Base-by-base conservation (phyloP, 2,329 filamentous ascomycete genomes). In the Xylaria sp. region DNA sequence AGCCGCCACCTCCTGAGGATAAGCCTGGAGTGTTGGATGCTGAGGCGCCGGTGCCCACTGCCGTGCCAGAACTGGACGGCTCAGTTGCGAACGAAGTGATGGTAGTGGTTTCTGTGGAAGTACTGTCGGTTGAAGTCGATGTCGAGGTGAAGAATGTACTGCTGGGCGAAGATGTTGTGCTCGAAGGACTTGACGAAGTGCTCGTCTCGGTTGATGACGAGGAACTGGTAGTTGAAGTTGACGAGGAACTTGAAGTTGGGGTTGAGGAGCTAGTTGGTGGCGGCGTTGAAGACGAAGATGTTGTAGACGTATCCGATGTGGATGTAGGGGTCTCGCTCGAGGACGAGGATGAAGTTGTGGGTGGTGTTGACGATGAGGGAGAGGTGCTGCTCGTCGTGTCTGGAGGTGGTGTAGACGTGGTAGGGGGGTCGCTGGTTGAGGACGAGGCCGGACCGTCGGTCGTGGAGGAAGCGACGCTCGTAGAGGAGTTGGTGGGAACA, bases 11-110 rank as follows among this genome's bases (percentile, higher is more conserved):
- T 8, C 72, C 63, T 3, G 71, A 64, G 56, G 73, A 73, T 12
- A 77, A 65, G 15, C 66, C 56, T 12, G 72, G 73, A 25, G 56
- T 61, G 20, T 69, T 64, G 8, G 74, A 60, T 54, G 71, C 66
- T 4, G 77, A 46, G 13, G 41, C 41, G 15, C 13, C 72, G 9
- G 75, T 61, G 20, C 61, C 58, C 12, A 70, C 9, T 13, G 62
- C 15, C 9, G 56, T 55, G 10, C 66, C 68, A 51, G 67, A 9
- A 20, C 59, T 23, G 15, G 74, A 66, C 23, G 68, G 39, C 3
- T 65, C 46, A 57, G 74, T 69, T 10, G 69, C 71, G 20, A 73
- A 68, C n/a, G 77, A 76, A 18, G 74, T 75, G 41, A 80, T 71
- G 1, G 73, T 74, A 6, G 73, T 67, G 39, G 72, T 72, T 56